These are phyloP conservation scores for Debaryomyces sp. DNA, from an alignment of 1,139 yeast species.

Conservation along the genomic window DNA sequence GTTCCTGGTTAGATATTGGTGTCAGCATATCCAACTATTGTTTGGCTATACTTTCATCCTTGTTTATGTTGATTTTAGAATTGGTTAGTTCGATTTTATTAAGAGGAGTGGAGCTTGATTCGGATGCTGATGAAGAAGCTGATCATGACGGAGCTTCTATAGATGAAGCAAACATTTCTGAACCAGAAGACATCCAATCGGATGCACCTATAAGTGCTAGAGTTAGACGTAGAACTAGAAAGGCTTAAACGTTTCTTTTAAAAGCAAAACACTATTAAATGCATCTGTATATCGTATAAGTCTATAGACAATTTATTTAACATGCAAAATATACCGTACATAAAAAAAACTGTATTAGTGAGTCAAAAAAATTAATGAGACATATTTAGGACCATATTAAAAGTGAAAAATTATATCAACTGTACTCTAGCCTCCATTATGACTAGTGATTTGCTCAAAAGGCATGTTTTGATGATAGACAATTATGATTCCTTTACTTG, in stretches of 20 bases:
- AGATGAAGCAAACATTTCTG: constrained; percentile 1
- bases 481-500: constrained; percentile 98
- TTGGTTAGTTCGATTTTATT: constrained; percentile 73
- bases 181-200: constrained; percentile 8
- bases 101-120: constrained; percentile 58
- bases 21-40: constrained; percentile 93
- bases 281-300: neutral
- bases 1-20: constrained; percentile 97
- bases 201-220: constrained; percentile 29
- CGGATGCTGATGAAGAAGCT: constrained; percentile 14
- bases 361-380: neutral
- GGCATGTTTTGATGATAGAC: constrained; percentile 80
- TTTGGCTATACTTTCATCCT: constrained; percentile 84
- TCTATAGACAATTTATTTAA: neutral
- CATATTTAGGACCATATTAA: neutral
- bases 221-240: constrained; percentile 25
- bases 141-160: constrained; percentile 9
- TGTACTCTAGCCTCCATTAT: constrained; percentile 5
- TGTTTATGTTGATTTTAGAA: constrained; percentile 85
- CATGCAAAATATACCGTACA: neutral
- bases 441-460: constrained; percentile 16
- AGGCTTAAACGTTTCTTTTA: neutral
- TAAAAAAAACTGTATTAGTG: constrained; percentile 4
- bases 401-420: neutral
- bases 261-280: neutral